phyloP scores from a whole-genome alignment of 164 flowering plant genomes.

The Stephania japonica region DNA sequence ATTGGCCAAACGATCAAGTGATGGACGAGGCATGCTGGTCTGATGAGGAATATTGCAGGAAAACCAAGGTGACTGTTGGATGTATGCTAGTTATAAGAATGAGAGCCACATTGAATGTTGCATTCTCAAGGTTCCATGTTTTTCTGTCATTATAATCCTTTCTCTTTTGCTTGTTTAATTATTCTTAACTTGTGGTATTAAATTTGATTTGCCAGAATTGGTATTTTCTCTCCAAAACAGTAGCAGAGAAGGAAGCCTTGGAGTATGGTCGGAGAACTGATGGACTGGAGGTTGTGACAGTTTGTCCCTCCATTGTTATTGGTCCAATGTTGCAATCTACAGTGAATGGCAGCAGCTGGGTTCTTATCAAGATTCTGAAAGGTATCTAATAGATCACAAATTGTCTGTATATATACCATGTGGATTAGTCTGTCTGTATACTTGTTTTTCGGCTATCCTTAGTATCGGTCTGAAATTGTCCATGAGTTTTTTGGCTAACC shows the following conservation, averaged over 20 bases:
- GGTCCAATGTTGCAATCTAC: constrained; percentile 60
- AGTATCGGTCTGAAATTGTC: too few relatives aligned
- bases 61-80: constrained; percentile 29
- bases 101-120: not conserved
- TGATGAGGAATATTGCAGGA: constrained; percentile 42
- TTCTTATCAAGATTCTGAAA: constrained; percentile 35
- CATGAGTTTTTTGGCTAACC: too few relatives aligned
- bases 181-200: not conserved
- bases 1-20: constrained; percentile 39
- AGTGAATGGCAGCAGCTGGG: constrained; percentile 36
- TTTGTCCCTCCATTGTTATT: constrained; percentile 39
- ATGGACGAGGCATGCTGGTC: constrained; percentile 62
- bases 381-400: constrained; percentile 20
- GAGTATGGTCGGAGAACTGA: constrained; percentile 36
- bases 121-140: not conserved
- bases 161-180: not conserved
- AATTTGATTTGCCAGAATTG: constrained; percentile 33
- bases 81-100: not conserved
- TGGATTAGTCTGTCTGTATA: not conserved
- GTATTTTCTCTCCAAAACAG: constrained; percentile 48
- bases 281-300: constrained; percentile 45
- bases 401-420: not conserved
- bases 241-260: constrained; percentile 44
- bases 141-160: not conserved
- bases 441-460: not conserved